Evolutionary conservation across 1,139 yeast genomes (phyloP), one percentile per base, ranked within the genome.

Genomic region (Geotrichum candidum): DNA sequence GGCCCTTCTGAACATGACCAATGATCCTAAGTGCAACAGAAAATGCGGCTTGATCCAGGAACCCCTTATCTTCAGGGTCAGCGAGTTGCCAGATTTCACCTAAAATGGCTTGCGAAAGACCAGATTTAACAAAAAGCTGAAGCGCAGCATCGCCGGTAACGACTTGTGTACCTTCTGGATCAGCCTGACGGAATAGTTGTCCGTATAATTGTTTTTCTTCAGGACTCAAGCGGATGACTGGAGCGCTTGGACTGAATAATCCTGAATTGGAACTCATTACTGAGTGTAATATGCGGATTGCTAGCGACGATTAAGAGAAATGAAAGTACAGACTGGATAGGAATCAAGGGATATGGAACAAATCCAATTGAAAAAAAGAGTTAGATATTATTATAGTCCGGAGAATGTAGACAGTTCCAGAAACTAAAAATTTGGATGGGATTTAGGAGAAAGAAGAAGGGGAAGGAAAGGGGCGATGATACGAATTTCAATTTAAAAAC

Each of bases 61-160:
- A 89, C 0, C 99, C 99, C 67, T 86, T 81, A 75, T 90, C 91
- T 65, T 85, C 86, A 23, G 83, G 82, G 76, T 94, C 99, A 18
- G 96, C 92, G 56, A 88, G 73, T 73, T 90, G 95, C 99, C 99
- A 95, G 64, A 95, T 87, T 73, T 91, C 96, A 3, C 97, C 97
- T 59, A 94, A 78, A 50, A 84, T 78, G 23, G 85, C 80, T 2
- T 96, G 87, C 7, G 96, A 86, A 61, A 94, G 80, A 0, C 96
- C 96, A 1, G 96, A 87, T 64, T 88, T 88, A 69, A 92, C 96
- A 68, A 95, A 86, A 4, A 96, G 80, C 10, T 89, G 80, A 67
- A 96, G 83, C n/a, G 97, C 92, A 60, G 87, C 85, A 54, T 88
- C 96, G 41, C 99, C 99, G 9, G 97, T 89, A 63, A 94, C 88